These are phyloP conservation scores for Arthrinium phaeospermum DNA, from an alignment of 2,329 filamentous ascomycete species.

Conservation along the genomic window DNA sequence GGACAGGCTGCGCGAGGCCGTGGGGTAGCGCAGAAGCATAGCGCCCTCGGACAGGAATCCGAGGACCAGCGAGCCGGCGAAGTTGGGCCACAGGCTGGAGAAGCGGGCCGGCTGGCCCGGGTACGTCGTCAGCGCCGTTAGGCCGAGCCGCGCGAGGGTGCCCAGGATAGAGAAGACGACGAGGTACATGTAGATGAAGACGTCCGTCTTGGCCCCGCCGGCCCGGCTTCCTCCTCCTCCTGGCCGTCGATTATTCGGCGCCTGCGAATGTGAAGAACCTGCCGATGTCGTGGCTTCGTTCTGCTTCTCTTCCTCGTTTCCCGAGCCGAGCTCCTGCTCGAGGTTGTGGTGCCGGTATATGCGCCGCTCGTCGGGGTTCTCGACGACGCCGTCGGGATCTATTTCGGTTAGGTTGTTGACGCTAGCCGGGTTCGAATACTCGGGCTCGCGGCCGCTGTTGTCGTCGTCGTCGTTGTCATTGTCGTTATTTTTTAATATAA, in stretches of 20 bases:
- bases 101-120: background rate
- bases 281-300: too few relatives aligned
- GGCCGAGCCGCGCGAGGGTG: constrained; percentile 17
- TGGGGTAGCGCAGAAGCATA: background rate
- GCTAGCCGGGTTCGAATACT: too few relatives aligned
- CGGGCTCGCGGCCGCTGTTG: too few relatives aligned
- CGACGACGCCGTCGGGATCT: constrained; percentile 8
- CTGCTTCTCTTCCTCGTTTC: too few relatives aligned
- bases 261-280: background rate
- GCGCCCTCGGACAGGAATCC: constrained; percentile 17
- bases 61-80: constrained; percentile 16
- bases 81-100: constrained; percentile 18
- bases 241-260: background rate
- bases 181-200: constrained; percentile 14
- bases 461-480: too few relatives aligned
- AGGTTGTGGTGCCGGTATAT: constrained; percentile 16
- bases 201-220: background rate
- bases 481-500: too few relatives aligned
- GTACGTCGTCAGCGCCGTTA: constrained; percentile 2
- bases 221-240: background rate
- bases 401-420: constrained; percentile 28
- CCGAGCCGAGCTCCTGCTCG: background rate
- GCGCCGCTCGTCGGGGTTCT: constrained; percentile 1
- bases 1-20: background rate
- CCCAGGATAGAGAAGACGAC: constrained; percentile 19